phyloP scores from a whole-genome alignment of 495 filamentous ascomycete genomes.

The Penicillium turbatum region DNA sequence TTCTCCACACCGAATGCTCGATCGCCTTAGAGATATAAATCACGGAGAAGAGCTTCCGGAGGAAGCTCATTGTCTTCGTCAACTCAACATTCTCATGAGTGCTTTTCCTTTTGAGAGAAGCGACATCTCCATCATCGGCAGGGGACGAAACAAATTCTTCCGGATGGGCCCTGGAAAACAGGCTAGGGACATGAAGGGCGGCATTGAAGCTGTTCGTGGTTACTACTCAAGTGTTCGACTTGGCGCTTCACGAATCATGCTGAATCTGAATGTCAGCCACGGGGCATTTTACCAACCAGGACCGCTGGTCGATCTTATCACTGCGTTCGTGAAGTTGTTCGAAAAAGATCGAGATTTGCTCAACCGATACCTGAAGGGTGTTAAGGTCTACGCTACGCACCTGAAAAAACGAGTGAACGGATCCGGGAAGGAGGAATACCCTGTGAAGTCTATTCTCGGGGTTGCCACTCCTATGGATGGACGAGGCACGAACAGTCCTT shows the following conservation, averaged over 20 bases:
- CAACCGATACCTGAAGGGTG: slow-evolving; percentile 8
- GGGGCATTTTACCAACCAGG: slow-evolving; percentile 39
- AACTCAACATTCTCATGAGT: slow-evolving; percentile 45
- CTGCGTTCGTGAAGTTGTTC: neutral
- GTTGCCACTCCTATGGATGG: slow-evolving; percentile 12
- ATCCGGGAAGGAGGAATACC: neutral
- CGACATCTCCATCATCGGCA: slow-evolving; percentile 12
- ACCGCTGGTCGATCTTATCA: slow-evolving; percentile 23
- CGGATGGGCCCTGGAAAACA: slow-evolving; percentile 14
- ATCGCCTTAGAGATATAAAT: neutral
- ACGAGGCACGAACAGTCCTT: neutral
- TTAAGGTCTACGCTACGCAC: slow-evolving; percentile 14
- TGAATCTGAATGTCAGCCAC: slow-evolving; percentile 48
- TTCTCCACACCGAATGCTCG: neutral
- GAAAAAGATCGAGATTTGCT: neutral
- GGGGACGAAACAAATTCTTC: slow-evolving; percentile 20
- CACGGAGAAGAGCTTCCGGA: neutral
- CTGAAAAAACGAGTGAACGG: neutral
- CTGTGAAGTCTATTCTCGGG: slow-evolving; percentile 10
- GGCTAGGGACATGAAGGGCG: slow-evolving; percentile 24
- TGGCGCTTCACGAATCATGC: slow-evolving; percentile 32
- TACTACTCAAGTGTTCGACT: slow-evolving; percentile 47
- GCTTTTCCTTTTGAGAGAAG: slow-evolving; percentile 16
- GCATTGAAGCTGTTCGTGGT: slow-evolving; percentile 43
- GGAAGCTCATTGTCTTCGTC: slow-evolving; percentile 26